Conservation (phyloP, 2,329 filamentous ascomycete genomes). For the Phaeosphaeriaceae sp. region DNA sequence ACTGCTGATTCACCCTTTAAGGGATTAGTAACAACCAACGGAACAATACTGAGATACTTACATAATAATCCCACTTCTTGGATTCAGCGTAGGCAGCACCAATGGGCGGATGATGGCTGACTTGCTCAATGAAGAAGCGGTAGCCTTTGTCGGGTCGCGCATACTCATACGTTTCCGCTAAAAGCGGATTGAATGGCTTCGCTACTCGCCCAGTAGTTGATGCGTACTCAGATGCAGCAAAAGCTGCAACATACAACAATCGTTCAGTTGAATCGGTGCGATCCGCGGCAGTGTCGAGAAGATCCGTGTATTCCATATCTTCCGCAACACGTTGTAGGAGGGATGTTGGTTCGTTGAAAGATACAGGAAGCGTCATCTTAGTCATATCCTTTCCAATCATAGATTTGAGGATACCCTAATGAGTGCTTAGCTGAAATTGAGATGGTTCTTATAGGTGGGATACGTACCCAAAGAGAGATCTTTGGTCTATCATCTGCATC, state of each 20-base stretch:
- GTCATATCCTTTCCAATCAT: conserved; percentile 99
- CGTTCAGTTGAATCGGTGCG: conserved; percentile 87
- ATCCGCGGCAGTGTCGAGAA: conserved; percentile 87
- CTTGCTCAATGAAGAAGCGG: conserved; percentile 97
- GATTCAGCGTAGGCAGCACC: conserved; percentile 93
- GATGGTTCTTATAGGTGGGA: too few relatives aligned
- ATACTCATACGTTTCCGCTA: conserved; percentile 97
- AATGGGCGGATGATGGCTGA: conserved; percentile 94
- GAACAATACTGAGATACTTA: conserved; percentile 41
- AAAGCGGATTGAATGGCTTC: conserved; percentile 95
- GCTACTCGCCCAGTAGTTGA: conserved; percentile 96
- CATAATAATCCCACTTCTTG: conserved; percentile 91
- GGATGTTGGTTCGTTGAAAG: conserved; percentile 98
- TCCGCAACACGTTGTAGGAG: conserved; percentile 92
- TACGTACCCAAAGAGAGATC: conserved; percentile 88
- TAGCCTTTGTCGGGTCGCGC: conserved; percentile 95
- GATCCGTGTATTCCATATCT: conserved; percentile 96
- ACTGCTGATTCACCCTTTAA: conserved; percentile 86
- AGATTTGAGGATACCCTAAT: conserved; percentile 92
- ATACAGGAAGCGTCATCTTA: conserved; percentile 97
- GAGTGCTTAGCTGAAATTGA: too few relatives aligned
- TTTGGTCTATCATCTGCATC: conserved; percentile 92
- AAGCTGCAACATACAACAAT: conserved; percentile 91
- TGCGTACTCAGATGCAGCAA: conserved; percentile 94
- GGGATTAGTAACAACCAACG: conserved; percentile 19